Conservation (phyloP, 2,329 filamentous ascomycete species). For the Ophiostoma novo-ulmi region DNA sequence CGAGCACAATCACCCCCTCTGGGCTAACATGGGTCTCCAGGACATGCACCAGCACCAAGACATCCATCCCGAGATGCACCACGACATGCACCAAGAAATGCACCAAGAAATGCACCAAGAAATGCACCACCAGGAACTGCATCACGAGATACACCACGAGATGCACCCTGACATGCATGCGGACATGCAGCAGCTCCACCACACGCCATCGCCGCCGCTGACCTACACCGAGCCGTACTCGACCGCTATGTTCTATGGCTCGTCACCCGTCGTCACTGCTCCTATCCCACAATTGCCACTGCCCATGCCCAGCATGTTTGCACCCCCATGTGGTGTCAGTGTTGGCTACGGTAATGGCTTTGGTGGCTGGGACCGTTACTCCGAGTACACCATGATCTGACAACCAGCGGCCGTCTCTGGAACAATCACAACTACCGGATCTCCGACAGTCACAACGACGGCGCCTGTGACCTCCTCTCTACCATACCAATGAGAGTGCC, state of each 20-base stretch:
- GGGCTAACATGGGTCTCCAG: conserved; percentile 61
- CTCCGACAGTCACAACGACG: conserved; percentile 41
- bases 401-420: conserved; percentile 50
- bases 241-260: conserved; percentile 68
- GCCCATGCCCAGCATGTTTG: conserved; percentile 66
- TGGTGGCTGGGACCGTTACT: conserved; percentile 73
- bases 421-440: conserved; percentile 34
- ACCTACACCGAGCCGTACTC: conserved; percentile 75
- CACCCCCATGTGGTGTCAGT: conserved; percentile 77
- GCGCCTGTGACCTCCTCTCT: conserved; percentile 24
- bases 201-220: conserved; percentile 73
- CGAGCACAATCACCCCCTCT: conserved; percentile 65
- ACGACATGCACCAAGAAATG: conserved; percentile 4
- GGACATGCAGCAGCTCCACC: conserved; percentile 38
- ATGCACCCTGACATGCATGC: background rate
- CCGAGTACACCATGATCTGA: conserved; percentile 85
- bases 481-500: conserved; percentile 5
- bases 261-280: conserved; percentile 67
- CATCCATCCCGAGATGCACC: conserved; percentile 44
- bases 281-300: conserved; percentile 73
- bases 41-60: conserved; percentile 49
- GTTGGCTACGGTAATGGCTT: conserved; percentile 70
- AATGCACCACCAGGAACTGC: conserved; percentile 33
- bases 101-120: conserved; percentile 13
- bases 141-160: conserved; percentile 5